Evolutionary conservation across 2,329 filamentous ascomycete species (phyloP).

Genomic region (Exserohilum turcica): DNA sequence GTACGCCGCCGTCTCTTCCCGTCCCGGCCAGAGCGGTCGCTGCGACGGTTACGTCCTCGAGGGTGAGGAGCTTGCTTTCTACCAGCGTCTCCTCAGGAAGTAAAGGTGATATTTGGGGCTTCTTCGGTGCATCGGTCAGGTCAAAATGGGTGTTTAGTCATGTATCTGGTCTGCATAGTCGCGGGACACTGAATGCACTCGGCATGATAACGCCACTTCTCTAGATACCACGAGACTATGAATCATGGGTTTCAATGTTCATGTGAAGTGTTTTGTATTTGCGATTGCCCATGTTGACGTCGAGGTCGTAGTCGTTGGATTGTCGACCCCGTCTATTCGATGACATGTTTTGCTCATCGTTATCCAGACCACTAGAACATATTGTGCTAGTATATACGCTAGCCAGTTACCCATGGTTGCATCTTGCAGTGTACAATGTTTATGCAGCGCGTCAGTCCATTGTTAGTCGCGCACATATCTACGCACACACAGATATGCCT

Average conservation of each 20-base stretch:
- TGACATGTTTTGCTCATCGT: not conserved
- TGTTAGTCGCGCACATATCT: too few species aligned
- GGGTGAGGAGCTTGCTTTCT: slow-evolving; percentile 99
- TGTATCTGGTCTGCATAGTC: slow-evolving; percentile 50
- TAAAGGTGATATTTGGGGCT: slow-evolving; percentile 60
- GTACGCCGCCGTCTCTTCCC: slow-evolving; percentile 88
- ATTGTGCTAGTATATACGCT: too few species aligned
- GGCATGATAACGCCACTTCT: slow-evolving; percentile 45
- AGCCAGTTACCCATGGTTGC: too few species aligned
- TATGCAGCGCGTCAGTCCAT: too few species aligned
- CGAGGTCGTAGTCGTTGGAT: not conserved
- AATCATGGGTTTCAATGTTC: slow-evolving; percentile 42
- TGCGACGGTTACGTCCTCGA: slow-evolving; percentile 97
- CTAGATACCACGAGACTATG: slow-evolving; percentile 49
- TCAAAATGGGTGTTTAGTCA: slow-evolving; percentile 51
- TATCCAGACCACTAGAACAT: too few species aligned
- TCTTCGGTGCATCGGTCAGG: slow-evolving; percentile 49
- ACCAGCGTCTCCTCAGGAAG: slow-evolving; percentile 99
- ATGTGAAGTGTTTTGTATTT: slow-evolving; percentile 23
- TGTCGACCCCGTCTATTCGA: too few species aligned
- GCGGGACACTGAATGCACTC: slow-evolving; percentile 45
- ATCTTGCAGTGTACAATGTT: too few species aligned
- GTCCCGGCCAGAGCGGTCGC: slow-evolving; percentile 96
- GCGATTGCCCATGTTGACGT: not conserved
- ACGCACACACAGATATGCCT: too few species aligned